phyloP scores from a whole-genome alignment of 1,284 basidiomycete species.

The Abortiporus biennis region DNA sequence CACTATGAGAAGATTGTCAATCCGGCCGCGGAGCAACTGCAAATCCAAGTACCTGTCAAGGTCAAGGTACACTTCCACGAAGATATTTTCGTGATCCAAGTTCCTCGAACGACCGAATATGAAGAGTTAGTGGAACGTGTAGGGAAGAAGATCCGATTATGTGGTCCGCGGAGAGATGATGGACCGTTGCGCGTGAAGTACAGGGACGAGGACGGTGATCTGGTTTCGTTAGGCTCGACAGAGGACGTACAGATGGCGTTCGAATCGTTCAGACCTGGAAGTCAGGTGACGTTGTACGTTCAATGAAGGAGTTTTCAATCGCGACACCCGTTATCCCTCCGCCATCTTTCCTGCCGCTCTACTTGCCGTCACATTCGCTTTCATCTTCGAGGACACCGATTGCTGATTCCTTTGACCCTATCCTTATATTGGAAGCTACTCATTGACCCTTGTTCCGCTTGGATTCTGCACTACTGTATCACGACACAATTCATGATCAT shows the following conservation, averaged over 20 bases:
- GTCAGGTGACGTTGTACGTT: constrained; percentile 72
- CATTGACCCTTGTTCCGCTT: constrained; percentile 3
- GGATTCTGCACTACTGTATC: not conserved
- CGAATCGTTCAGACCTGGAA: constrained; percentile 67
- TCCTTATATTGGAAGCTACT: constrained; percentile 9
- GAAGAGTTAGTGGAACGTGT: constrained; percentile 85
- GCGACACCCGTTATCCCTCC: constrained; percentile 2
- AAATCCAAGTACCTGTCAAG: constrained; percentile 50
- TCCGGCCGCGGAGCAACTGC: constrained; percentile 19
- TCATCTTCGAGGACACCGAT: constrained; percentile 6
- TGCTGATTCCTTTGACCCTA: constrained; percentile 7
- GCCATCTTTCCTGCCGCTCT: constrained; percentile 5
- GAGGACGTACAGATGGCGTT: constrained; percentile 91
- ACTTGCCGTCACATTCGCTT: constrained; percentile 4
- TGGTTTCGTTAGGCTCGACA: constrained; percentile 79
- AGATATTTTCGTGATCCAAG: constrained; percentile 90
- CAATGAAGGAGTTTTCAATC: constrained; percentile 34
- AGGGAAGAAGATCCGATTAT: constrained; percentile 86
- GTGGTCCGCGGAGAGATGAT: constrained; percentile 71
- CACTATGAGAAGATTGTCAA: constrained; percentile 37
- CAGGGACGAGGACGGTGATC: constrained; percentile 87
- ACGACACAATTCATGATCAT: not conserved
- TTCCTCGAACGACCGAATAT: constrained; percentile 73
- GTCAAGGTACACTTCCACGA: constrained; percentile 87
- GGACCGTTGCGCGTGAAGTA: constrained; percentile 82